Percentiles rank a stretch among this genome's conserved stretches.
These are phyloP conservation scores for Fomitopsis palustris DNA, from an alignment of 1,284 basidiomycete species.

Conservation along the genomic window DNA sequence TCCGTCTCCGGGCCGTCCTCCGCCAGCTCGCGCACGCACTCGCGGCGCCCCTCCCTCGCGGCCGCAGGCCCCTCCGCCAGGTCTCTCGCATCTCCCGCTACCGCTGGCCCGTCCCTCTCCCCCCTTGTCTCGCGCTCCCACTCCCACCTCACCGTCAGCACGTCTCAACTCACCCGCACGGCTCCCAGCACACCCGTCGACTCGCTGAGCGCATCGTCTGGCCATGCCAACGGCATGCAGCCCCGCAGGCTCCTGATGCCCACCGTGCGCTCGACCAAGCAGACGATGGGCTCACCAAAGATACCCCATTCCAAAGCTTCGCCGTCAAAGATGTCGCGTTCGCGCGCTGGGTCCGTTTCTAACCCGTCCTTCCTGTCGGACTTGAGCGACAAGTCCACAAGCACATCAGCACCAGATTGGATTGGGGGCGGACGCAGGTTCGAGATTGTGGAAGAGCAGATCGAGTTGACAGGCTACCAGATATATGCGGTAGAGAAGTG, in stretches of 20 bases:
- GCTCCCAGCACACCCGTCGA: slow-evolving; percentile 13
- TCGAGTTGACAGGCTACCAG: slow-evolving; percentile 59
- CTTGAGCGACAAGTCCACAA: slow-evolving; percentile 10
- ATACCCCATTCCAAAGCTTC: slow-evolving; percentile 16
- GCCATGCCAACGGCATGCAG: neutral
- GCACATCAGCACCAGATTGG: slow-evolving; percentile 28
- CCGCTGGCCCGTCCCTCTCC: neutral
- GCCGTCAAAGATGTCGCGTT: slow-evolving; percentile 20
- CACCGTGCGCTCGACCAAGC: slow-evolving; percentile 20
- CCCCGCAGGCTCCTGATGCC: slow-evolving; percentile 24
- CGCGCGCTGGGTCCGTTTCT: slow-evolving; percentile 24
- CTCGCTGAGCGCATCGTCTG: slow-evolving; percentile 15
- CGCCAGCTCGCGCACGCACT: neutral
- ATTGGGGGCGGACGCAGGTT: slow-evolving; percentile 37
- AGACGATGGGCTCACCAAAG: slow-evolving; percentile 10
- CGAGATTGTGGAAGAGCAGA: slow-evolving; percentile 42
- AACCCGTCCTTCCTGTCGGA: slow-evolving; percentile 18
- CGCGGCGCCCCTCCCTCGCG: neutral
- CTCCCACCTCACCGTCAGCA: neutral
- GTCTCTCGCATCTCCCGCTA: neutral
- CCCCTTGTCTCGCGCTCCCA: slow-evolving; percentile 3
- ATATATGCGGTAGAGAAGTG: slow-evolving; percentile 84
- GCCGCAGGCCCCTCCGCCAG: neutral
- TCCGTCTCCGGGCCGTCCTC: neutral
- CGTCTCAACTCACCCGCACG: neutral